Evolutionary conservation across 176 grass and related monocot species (phyloP).

Genomic region (Hyparrhenia diplandra): DNA sequence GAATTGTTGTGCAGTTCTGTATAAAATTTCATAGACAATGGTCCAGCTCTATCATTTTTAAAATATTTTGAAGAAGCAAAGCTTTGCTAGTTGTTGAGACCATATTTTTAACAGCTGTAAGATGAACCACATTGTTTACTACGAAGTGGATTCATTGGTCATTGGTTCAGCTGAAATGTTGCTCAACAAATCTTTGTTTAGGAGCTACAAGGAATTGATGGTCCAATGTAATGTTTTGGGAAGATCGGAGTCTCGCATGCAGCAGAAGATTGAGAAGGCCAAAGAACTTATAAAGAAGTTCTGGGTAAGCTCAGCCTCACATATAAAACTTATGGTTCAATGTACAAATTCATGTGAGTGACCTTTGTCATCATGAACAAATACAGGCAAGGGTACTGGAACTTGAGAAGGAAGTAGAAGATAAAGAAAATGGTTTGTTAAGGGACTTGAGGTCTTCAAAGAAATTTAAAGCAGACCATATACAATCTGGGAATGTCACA

Average conservation of each 20-base stretch:
- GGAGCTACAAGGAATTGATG: slow-evolving; percentile 94
- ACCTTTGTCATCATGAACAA: slow-evolving; percentile 6
- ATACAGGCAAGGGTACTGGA: slow-evolving; percentile 56
- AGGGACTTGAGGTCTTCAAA: slow-evolving; percentile 75
- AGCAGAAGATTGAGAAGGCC: slow-evolving; percentile 68
- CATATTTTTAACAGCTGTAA: neutral
- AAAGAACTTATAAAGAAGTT: slow-evolving; percentile 80
- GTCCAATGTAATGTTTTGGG: slow-evolving; percentile 81
- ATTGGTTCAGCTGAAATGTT: neutral
- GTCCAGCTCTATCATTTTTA: neutral
- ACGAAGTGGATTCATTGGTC: neutral
- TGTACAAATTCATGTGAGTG: slow-evolving; percentile 7
- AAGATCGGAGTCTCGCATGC: slow-evolving; percentile 61
- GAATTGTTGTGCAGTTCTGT: neutral
- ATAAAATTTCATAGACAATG: slow-evolving; percentile 1
- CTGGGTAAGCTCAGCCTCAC: slow-evolving; percentile 28
- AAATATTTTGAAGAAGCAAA: neutral
- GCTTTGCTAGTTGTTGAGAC: neutral
- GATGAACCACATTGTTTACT: neutral
- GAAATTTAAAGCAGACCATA: slow-evolving; percentile 58
- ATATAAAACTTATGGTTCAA: neutral
- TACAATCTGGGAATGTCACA: slow-evolving; percentile 18
- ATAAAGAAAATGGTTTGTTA: slow-evolving; percentile 71
- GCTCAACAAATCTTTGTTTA: slow-evolving; percentile 22
- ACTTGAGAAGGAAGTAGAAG: slow-evolving; percentile 68